These are phyloP conservation scores for Aspergillus thermomutatus DNA, from an alignment of 2,329 filamentous ascomycete genomes.

Conservation along the genomic window DNA sequence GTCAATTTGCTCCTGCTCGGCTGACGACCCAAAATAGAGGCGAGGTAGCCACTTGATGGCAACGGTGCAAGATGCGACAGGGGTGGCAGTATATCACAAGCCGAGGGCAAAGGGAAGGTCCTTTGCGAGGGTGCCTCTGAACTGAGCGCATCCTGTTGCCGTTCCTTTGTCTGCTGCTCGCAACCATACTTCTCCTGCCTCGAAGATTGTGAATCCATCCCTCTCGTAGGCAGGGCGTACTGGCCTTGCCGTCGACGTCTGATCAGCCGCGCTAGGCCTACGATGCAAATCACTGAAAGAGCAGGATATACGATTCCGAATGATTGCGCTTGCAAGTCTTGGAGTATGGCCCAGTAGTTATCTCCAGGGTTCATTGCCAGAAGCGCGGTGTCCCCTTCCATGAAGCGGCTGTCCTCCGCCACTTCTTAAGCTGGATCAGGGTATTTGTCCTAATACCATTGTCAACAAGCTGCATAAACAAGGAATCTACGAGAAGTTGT, in stretches of 20 bases:
- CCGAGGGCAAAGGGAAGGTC: conserved; percentile 15
- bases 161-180: conserved; percentile 11
- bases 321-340: conserved; percentile 7
- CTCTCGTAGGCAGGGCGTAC: conserved; percentile 9
- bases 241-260: conserved; percentile 13
- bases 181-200: conserved; percentile 15
- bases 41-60: conserved; percentile 24
- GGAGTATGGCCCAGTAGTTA: conserved; percentile 6
- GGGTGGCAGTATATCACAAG: conserved; percentile 24
- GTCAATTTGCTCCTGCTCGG: conserved; percentile 8
- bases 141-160: conserved; percentile 7
- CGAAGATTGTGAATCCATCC: conserved; percentile 17
- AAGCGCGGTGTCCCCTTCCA: conserved; percentile 8
- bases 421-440: neutral
- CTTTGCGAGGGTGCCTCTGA: conserved; percentile 1
- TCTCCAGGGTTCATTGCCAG: conserved; percentile 15
- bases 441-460: neutral
- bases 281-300: conserved; percentile 15
- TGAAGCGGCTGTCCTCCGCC: neutral
- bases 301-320: conserved; percentile 15
- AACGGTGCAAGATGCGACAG: conserved; percentile 19
- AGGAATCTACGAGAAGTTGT: neutral
- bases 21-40: conserved; percentile 14
- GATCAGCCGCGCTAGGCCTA: conserved; percentile 16
- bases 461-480: neutral